These are phyloP conservation scores for Exophiala calicioides DNA, from an alignment of 2,329 filamentous ascomycete genomes.

Conservation along the genomic window DNA sequence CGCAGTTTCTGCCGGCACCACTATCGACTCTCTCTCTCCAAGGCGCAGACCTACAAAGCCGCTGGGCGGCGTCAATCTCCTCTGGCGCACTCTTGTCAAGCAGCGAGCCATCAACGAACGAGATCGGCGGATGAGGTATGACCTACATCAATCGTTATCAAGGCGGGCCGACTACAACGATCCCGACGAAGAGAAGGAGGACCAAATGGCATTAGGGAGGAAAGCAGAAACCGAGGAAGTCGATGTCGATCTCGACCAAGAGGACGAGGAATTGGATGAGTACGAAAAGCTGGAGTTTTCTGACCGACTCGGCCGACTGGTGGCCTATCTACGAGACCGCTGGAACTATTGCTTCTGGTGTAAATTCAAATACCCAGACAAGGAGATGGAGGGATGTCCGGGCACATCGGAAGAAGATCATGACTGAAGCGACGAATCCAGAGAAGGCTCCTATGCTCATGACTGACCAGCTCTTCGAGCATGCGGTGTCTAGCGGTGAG, in stretches of 20 bases:
- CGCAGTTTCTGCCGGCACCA: conserved; percentile 20
- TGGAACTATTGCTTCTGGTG: conserved; percentile 95
- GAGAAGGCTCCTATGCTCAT: no score
- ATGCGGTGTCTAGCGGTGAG: no score
- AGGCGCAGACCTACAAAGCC: conserved; percentile 47
- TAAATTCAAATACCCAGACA: conserved; percentile 71
- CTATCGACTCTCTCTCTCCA: neutral
- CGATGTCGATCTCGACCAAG: conserved; percentile 70
- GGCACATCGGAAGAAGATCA: conserved; percentile 83
- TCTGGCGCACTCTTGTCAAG: conserved; percentile 76
- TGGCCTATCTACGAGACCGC: conserved; percentile 68
- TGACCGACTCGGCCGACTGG: conserved; percentile 67
- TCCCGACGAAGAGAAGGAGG: conserved; percentile 69
- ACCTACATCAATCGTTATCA: conserved; percentile 65
- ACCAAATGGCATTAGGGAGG: conserved; percentile 63
- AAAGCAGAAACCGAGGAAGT: conserved; percentile 49
- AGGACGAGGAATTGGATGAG: conserved; percentile 76
- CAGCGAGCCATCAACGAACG: conserved; percentile 69
- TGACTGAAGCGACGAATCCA: conserved; percentile 48
- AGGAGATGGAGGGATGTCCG: conserved; percentile 85
- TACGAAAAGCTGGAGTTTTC: conserved; percentile 70
- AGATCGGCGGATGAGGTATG: conserved; percentile 64
- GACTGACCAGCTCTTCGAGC: no score
- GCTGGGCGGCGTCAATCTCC: conserved; percentile 69
- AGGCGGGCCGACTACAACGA: conserved; percentile 68